Base-by-base conservation (phyloP, 2,329 filamentous ascomycete species). In the Fusarium piperis region DNA sequence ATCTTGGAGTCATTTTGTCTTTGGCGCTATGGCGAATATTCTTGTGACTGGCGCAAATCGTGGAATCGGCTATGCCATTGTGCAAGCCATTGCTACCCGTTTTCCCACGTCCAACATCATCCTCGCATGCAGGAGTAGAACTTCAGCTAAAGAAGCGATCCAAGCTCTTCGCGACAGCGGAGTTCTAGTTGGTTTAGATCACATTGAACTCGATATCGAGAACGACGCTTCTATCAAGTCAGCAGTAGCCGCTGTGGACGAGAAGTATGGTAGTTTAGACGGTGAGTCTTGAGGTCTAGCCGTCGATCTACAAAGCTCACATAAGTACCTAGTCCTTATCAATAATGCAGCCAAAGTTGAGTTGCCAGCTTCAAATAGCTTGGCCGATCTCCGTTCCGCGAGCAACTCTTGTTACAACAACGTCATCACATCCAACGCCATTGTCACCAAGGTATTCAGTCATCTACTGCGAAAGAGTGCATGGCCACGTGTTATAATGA, bases 61-160 rank as follows among this genome's bases (percentile, higher is more conserved):
- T 5, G 65, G 65, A 2, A 68, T 68, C 3, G 66, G 66, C 0
- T 64, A 51, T 20, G 52, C 66, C 7, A 68, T 68, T 12, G 66
- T 59, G 8, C 66, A 64, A 35, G 53, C 64, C 12, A 51, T 68
- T 3, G 38, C 32, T 13, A 15, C 15, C 2, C 46, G 52, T 2
- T 13, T 68, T 11, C 59, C 59, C n/a, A 55, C 36, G 9, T 59
- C 65, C 1, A 55, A 36, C 12, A 59, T 68, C 1, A 58, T 68
- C 3, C 65, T 68, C 1, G 65, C 41, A 10, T 68, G 53, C 12
- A 65, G 64, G 3, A 32, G 2, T 3, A 59, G 12, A 1, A 5
- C 10, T 0, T 6, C 59, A 15, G 64, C 65, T 4, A 15, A 32
- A 3, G 59, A 36, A 32, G 65, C 59, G 0, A 51, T 64, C 4